A percentile compares a stretch with the other conserved stretches of the same genome.
Conservation (phyloP, 2,329 filamentous ascomycete species). For the Botrytis tulipae region DNA sequence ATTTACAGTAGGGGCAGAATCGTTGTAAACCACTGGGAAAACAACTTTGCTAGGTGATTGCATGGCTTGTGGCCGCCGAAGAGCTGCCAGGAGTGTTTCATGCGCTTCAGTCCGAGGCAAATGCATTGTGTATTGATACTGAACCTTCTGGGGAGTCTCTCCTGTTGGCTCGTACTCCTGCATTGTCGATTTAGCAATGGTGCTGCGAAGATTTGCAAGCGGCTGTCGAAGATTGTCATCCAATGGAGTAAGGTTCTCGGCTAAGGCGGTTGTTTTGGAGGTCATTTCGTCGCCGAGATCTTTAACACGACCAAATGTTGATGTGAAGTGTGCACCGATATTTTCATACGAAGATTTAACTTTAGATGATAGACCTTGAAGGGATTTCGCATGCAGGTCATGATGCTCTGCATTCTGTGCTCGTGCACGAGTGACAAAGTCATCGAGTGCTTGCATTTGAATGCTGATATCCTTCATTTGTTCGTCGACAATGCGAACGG, state of each 20-base stretch:
- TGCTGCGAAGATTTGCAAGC: conserved; percentile 66
- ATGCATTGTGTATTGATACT: conserved; percentile 76
- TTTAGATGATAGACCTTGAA: conserved; percentile 63
- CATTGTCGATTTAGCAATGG: conserved; percentile 63
- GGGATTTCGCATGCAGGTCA: conserved; percentile 62
- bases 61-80: conserved; percentile 41
- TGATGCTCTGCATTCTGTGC: conserved; percentile 79
- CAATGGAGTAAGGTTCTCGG: conserved; percentile 61
- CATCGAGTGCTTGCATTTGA: conserved; percentile 89
- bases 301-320: conserved; percentile 65
- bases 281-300: conserved; percentile 68
- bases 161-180: conserved; percentile 84
- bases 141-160: conserved; percentile 75
- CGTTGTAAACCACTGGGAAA: conserved; percentile 39
- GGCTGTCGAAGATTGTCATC: conserved; percentile 63
- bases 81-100: conserved; percentile 53
- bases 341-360: conserved; percentile 72
- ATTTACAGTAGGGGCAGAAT: conserved; percentile 22
- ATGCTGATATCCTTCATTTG: conserved; percentile 82
- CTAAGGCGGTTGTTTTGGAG: conserved; percentile 56
- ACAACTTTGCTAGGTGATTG: conserved; percentile 37
- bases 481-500: conserved; percentile 82
- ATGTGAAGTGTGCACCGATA: conserved; percentile 68
- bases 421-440: conserved; percentile 81
- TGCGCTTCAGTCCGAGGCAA: conserved; percentile 73